These are phyloP conservation scores for Centella asiatica DNA, from an alignment of 129 eudicot species.

Conservation along the genomic window DNA sequence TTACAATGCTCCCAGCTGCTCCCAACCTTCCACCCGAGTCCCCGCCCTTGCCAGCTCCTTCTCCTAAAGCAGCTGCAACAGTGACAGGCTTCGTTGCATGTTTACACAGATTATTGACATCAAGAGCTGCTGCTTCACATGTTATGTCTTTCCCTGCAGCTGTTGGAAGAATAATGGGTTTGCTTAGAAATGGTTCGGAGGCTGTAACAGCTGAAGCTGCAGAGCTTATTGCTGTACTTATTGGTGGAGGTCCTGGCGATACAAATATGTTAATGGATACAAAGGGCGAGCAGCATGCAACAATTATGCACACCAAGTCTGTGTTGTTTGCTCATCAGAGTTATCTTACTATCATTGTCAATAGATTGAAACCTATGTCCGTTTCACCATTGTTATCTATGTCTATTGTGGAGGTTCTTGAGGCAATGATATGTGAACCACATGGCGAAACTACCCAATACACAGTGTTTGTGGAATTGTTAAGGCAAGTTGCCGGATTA, in stretches of 20 bases:
- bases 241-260: conserved; percentile 93
- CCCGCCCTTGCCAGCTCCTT: conserved; percentile 90
- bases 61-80: conserved; percentile 99
- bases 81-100: conserved; percentile 83
- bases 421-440: conserved; percentile 97
- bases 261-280: conserved; percentile 56
- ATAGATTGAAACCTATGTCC: conserved; percentile 85
- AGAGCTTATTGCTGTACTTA: conserved; percentile 76
- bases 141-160: conserved; percentile 98
- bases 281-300: conserved; percentile 93
- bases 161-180: conserved; percentile 95
- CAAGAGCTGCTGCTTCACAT: conserved; percentile 86
- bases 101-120: conserved; percentile 74
- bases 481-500: conserved; percentile 92
- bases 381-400: conserved; percentile 83
- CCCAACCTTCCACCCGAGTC: conserved; percentile 92
- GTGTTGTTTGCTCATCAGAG: conserved; percentile 77
- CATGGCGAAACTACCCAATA: conserved; percentile 93
- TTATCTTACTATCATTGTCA: conserved; percentile 64
- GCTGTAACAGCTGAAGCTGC: conserved; percentile 91
- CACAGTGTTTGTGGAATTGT: conserved; percentile 78
- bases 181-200: conserved; percentile 89
- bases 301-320: conserved; percentile 88
- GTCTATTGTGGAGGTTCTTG: conserved; percentile 92
- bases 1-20: conserved; percentile 89